Evolutionary conservation across 1,139 yeast species (phyloP), one percentile per base, ranked within the genome.

Genomic region (Taphrina communis): DNA sequence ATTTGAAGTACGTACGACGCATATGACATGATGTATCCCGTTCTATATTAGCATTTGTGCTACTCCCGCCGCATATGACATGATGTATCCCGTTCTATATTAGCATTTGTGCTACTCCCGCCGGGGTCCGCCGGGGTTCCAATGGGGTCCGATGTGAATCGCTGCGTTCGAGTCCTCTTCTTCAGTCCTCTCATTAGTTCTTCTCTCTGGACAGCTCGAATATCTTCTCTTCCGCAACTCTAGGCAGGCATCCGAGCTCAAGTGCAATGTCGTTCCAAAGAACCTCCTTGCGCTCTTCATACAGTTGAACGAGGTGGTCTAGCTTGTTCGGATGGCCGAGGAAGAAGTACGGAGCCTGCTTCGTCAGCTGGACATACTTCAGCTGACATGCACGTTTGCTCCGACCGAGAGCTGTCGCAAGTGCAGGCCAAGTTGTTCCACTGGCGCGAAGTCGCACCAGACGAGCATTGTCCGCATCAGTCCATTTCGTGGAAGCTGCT

Each of bases 331-430:
- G 62, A 11, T 42, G 42, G 11, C 39, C 44, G 9, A 21, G 50
- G 25, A 58, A 58, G 25, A 42, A 58, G 17, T 21, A 44, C 9
- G 38, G 39, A 14, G 35, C 62, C n/a, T 31, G 39, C 62, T 58
- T 42, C 17, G 35, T 42, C 35, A 58, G n/a, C 14, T 31, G 39
- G 5, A 21, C 44, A 14, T 58, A 44, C 25, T 58, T 58, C 14
- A 58, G 53, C 31, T 58, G 62, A 44, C 62, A 58, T 6, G 62
- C 62, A 25, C 62, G 51, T 35, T 58, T 39, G 53, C 53, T 44
- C 11, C 62, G 51, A 6, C 62, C 62, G 8, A 58, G 46, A 21
- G 62, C 53, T 6, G n/a, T 31, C 17, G 62, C 62, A 12, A 58
- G 35, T 14, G 19, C 39, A 31, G 41, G 25, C 62, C 62, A 58